Evolutionary conservation across 2,329 filamentous ascomycete genomes (phyloP).

Genomic region (Pestalotiopsis sp.): DNA sequence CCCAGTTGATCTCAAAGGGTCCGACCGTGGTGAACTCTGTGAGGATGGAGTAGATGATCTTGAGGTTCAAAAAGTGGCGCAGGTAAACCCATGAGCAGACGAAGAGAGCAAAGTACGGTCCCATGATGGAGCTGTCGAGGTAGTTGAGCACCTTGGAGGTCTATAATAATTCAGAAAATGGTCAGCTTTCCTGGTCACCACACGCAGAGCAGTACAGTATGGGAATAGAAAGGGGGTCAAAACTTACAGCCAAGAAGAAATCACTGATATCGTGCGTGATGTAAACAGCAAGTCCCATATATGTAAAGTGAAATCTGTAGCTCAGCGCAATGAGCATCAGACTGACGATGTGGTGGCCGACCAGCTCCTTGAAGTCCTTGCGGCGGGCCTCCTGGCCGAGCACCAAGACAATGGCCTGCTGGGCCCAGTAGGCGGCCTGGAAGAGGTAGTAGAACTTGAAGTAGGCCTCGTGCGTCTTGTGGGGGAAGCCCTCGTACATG

Average conservation of each 20-base stretch:
- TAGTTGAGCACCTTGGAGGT: constrained; percentile 94
- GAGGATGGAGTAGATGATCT: constrained; percentile 75
- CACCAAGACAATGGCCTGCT: constrained; percentile 87
- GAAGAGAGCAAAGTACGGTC: constrained; percentile 83
- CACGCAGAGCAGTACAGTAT: not conserved
- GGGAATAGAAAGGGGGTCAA: not conserved
- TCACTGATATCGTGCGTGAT: constrained; percentile 94
- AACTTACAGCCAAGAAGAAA: constrained; percentile 87
- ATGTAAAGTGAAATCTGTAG: constrained; percentile 96
- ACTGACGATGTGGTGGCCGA: constrained; percentile 89
- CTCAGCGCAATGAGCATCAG: constrained; percentile 80
- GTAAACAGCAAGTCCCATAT: constrained; percentile 91
- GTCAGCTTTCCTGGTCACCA: not conserved
- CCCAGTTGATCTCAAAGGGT: constrained; percentile 78
- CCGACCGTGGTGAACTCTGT: constrained; percentile 76
- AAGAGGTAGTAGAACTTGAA: constrained; percentile 98
- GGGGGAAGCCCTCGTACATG: constrained; percentile 90
- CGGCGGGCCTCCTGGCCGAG: constrained; percentile 89
- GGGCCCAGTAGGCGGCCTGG: constrained; percentile 92
- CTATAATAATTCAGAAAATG: constrained; percentile 41
- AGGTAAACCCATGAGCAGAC: constrained; percentile 86
- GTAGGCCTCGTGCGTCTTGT: constrained; percentile 74
- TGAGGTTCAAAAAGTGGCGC: constrained; percentile 82
- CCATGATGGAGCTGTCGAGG: constrained; percentile 76
- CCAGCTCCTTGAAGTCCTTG: constrained; percentile 94